Evolutionary conservation across 78 protist genomes (phyloP).

Genomic region (Dictyostelium intermedium): DNA sequence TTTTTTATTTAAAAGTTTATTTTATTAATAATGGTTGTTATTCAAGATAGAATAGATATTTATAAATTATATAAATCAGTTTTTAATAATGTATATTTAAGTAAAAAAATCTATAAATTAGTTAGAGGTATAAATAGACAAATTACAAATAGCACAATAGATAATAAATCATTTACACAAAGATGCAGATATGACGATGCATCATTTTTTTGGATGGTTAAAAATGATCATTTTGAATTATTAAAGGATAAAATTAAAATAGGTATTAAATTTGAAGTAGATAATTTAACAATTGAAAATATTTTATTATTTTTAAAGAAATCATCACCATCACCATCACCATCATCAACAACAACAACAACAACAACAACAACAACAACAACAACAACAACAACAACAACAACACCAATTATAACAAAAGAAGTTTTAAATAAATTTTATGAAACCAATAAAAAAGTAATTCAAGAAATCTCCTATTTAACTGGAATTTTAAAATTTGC

Average conservation of each 20-base stretch:
- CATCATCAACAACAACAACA: neutral
- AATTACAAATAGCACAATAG: neutral
- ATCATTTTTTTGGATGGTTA: neutral
- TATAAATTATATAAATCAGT: neutral
- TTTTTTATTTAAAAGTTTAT: too few relatives aligned
- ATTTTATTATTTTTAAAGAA: neutral
- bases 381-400: neutral
- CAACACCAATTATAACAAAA: neutral
- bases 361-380: neutral
- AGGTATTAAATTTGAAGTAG: neutral
- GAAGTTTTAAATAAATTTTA: neutral
- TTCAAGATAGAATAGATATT: neutral
- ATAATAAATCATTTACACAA: neutral
- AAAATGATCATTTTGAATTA: neutral
- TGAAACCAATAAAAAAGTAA: too few relatives aligned
- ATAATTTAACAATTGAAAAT: neutral
- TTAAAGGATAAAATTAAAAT: neutral
- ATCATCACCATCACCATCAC: too few relatives aligned
- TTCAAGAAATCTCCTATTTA: neutral
- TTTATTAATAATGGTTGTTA: too few relatives aligned
- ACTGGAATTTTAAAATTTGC: neutral
- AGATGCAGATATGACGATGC: neutral
- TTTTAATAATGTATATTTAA: neutral
- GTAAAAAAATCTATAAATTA: neutral
- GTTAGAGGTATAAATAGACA: slow-evolving; percentile 1